phyloP scores from a whole-genome alignment of 441 rosid genomes.

The Biscutella laevigata region DNA sequence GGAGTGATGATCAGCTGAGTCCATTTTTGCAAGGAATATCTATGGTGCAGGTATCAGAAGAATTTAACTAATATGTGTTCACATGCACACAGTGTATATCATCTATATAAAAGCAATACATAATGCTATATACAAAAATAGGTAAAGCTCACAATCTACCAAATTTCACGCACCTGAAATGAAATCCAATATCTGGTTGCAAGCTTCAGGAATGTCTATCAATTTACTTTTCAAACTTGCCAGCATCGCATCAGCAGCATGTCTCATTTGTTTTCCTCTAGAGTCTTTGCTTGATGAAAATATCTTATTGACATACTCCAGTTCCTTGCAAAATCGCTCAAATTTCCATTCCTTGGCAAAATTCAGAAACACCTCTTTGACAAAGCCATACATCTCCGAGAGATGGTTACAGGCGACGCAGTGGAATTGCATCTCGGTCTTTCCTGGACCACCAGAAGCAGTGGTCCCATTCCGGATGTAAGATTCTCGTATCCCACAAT shows the following conservation, averaged over 20 bases:
- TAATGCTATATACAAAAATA: not conserved
- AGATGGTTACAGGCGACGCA: constrained; percentile 94
- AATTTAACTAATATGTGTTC: constrained; percentile 2
- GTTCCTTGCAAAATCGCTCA: constrained; percentile 67
- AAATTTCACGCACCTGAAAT: constrained; percentile 47
- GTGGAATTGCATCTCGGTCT: constrained; percentile 82
- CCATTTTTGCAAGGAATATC: not conserved
- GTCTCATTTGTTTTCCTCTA: constrained; percentile 75
- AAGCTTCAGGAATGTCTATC: constrained; percentile 53
- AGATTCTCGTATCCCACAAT: constrained; percentile 74
- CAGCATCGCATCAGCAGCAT: constrained; percentile 60
- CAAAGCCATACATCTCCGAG: constrained; percentile 99
- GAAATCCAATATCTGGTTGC: constrained; percentile 46
- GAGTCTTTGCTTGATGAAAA: constrained; percentile 71
- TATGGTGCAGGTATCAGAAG: not conserved
- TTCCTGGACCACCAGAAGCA: constrained; percentile 45
- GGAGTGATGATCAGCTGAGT: constrained; percentile 5
- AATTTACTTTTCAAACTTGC: constrained; percentile 53
- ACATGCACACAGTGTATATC: not conserved
- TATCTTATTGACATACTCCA: constrained; percentile 81
- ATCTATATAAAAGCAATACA: not conserved
- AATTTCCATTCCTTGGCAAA: constrained; percentile 75
- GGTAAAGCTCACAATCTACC: not conserved
- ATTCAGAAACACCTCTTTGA: constrained; percentile 84
- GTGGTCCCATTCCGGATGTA: constrained; percentile 72